Conservation (phyloP, 2,329 filamentous ascomycete genomes). For the Aureobasidium zeae region DNA sequence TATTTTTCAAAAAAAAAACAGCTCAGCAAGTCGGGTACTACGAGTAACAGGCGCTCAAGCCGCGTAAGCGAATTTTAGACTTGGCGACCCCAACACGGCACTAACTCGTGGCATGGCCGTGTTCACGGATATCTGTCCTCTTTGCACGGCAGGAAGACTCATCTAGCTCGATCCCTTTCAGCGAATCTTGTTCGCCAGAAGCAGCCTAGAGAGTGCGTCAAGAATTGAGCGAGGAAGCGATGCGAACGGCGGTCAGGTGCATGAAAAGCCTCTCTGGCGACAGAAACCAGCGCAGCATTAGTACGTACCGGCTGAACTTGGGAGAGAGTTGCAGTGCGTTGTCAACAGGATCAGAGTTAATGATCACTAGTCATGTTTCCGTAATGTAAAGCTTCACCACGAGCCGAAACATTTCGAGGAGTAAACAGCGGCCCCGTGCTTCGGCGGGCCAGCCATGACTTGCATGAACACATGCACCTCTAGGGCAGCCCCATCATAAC, state of each 20-base stretch:
- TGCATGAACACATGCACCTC: constrained; percentile 12
- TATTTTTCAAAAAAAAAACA: too few relatives aligned
- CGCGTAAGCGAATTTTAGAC: neutral
- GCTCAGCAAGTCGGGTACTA: neutral
- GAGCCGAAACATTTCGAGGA: constrained; percentile 9
- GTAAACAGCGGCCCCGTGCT: constrained; percentile 19
- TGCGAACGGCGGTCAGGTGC: too few relatives aligned
- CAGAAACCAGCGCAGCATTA: too few relatives aligned
- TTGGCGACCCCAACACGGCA: constrained; percentile 6
- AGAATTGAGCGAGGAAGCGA: too few relatives aligned
- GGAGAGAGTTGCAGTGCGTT: too few relatives aligned
- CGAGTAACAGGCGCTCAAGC: neutral
- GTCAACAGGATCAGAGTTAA: too few relatives aligned
- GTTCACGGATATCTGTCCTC: neutral
- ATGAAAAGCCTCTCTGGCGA: too few relatives aligned
- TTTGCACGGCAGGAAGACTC: neutral
- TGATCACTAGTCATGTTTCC: neutral
- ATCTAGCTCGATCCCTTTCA: neutral
- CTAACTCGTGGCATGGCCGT: neutral
- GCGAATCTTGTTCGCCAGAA: neutral
- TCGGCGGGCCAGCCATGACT: constrained; percentile 19
- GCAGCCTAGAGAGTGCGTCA: neutral
- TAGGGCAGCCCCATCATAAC: constrained; percentile 3
- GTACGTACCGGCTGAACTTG: too few relatives aligned
- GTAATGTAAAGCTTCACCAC: neutral